Conservation (phyloP, 2,329 filamentous ascomycete genomes). For the Elsinoe ampelina region DNA sequence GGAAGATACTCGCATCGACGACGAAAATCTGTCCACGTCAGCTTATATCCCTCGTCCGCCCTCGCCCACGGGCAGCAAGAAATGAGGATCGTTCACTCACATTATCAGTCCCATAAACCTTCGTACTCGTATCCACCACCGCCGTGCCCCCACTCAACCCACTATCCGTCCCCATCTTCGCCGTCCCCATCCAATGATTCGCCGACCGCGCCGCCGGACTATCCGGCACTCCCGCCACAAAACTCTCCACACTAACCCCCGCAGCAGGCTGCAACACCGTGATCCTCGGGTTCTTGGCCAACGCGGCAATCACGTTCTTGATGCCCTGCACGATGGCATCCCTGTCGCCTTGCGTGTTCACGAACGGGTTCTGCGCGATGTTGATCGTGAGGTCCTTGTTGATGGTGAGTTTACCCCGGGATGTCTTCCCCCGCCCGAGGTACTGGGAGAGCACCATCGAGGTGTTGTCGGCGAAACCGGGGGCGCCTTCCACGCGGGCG, state of each 20-base stretch:
- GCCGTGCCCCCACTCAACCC: constrained; percentile 36
- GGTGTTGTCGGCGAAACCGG: constrained; percentile 32
- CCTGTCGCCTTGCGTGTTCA: constrained; percentile 49
- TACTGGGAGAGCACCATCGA: constrained; percentile 44
- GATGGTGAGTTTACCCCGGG: constrained; percentile 53
- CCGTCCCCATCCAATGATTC: constrained; percentile 39
- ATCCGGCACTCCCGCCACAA: constrained; percentile 37
- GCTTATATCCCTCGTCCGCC: too few species aligned
- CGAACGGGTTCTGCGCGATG: constrained; percentile 41
- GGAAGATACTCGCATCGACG: constrained; percentile 60
- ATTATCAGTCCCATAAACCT: constrained; percentile 54
- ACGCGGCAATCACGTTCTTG: constrained; percentile 48
- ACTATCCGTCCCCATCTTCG: constrained; percentile 35
- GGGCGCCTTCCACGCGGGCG: constrained; percentile 51
- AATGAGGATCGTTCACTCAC: neutral
- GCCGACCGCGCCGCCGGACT: constrained; percentile 29
- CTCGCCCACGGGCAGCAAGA: too few species aligned
- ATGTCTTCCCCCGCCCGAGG: constrained; percentile 53
- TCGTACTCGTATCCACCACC: constrained; percentile 42
- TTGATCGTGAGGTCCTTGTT: constrained; percentile 48
- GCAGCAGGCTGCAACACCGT: constrained; percentile 48
- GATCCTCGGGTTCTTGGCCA: constrained; percentile 46
- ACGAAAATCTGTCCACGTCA: constrained; percentile 42
- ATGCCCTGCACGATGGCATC: constrained; percentile 55
- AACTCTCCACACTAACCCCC: constrained; percentile 46